These are phyloP conservation scores for Dioszegia hungarica DNA, from an alignment of 768 basidiomycete species.

Conservation along the genomic window DNA sequence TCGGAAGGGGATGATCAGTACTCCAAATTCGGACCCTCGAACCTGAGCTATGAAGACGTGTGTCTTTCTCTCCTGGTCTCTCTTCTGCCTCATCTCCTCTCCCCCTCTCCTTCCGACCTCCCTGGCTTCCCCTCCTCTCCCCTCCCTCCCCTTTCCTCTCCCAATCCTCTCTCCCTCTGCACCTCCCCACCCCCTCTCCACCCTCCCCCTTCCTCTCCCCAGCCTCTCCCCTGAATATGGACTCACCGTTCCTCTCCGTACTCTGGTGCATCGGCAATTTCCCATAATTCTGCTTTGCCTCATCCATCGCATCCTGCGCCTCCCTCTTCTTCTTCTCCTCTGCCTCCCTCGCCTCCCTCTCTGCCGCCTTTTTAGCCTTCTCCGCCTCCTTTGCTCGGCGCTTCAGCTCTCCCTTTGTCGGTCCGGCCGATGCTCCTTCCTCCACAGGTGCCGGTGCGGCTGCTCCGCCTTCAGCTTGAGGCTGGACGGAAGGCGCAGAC, in stretches of 20 bases:
- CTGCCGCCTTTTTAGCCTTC: slow-evolving; percentile 82
- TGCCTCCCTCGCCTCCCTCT: slow-evolving; percentile 72
- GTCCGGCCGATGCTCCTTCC: slow-evolving; percentile 50
- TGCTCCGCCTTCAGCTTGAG: background rate
- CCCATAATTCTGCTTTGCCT: slow-evolving; percentile 74
- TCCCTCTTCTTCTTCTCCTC: slow-evolving; percentile 62
- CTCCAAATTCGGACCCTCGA: no score
- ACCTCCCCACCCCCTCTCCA: no score
- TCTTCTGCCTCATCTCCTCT: no score
- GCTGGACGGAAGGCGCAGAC: background rate
- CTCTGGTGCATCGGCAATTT: slow-evolving; percentile 86
- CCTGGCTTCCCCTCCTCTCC: no score
- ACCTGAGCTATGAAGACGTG: no score
- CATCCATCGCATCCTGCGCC: slow-evolving; percentile 31
- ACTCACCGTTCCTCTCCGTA: slow-evolving; percentile 59
- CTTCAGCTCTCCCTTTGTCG: slow-evolving; percentile 83
- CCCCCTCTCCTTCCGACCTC: no score
- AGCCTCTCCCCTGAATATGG: background rate
- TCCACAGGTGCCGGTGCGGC: slow-evolving; percentile 6
- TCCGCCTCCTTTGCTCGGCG: slow-evolving; percentile 84
- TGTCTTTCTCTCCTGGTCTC: no score
- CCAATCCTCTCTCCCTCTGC: no score
- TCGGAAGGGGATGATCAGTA: no score
- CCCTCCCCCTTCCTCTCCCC: background rate
- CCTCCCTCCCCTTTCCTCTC: no score